phyloP scores from a whole-genome alignment of 1,284 basidiomycete species.

The Ganoderma resinaceum region DNA sequence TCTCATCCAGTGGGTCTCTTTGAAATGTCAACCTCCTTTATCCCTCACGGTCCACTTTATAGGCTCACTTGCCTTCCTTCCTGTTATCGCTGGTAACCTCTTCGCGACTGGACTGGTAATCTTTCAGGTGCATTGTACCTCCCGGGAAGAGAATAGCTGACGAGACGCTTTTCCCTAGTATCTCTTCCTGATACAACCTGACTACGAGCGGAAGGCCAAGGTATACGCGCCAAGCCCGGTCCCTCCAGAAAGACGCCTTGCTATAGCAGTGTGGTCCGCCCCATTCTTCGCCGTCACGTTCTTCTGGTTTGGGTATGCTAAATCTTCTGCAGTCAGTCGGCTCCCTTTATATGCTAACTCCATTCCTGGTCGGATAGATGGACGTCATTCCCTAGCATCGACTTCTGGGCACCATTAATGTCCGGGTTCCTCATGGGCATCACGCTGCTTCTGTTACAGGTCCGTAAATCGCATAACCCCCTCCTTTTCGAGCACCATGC shows the following conservation, averaged over 20 bases:
- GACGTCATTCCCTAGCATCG: slow-evolving; percentile 61
- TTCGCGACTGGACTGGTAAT: slow-evolving; percentile 26
- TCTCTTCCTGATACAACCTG: slow-evolving; percentile 58
- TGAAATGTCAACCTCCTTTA: slow-evolving; percentile 9
- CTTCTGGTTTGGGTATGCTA: slow-evolving; percentile 65
- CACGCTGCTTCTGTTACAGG: slow-evolving; percentile 56
- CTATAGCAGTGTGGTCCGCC: slow-evolving; percentile 59
- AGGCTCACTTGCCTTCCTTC: slow-evolving; percentile 58
- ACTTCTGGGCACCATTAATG: slow-evolving; percentile 64
- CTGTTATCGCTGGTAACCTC: slow-evolving; percentile 61
- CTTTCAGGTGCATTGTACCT: slow-evolving; percentile 42
- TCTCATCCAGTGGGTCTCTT: slow-evolving; percentile 42
- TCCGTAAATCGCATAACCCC: slow-evolving; percentile 40
- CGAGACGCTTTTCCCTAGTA: slow-evolving; percentile 35
- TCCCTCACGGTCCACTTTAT: slow-evolving; percentile 33
- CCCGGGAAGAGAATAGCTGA: background rate
- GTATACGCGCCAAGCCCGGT: slow-evolving; percentile 60
- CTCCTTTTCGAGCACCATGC: slow-evolving; percentile 38
- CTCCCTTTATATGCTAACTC: background rate
- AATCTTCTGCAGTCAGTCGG: background rate
- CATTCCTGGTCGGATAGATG: slow-evolving; percentile 36
- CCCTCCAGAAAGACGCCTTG: slow-evolving; percentile 72
- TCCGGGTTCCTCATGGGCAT: slow-evolving; percentile 60
- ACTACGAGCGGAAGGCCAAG: slow-evolving; percentile 54
- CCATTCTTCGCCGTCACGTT: slow-evolving; percentile 64